Evolutionary conservation across 176 grass and related monocot genomes (phyloP).

Genomic region (Zoysia japonica): DNA sequence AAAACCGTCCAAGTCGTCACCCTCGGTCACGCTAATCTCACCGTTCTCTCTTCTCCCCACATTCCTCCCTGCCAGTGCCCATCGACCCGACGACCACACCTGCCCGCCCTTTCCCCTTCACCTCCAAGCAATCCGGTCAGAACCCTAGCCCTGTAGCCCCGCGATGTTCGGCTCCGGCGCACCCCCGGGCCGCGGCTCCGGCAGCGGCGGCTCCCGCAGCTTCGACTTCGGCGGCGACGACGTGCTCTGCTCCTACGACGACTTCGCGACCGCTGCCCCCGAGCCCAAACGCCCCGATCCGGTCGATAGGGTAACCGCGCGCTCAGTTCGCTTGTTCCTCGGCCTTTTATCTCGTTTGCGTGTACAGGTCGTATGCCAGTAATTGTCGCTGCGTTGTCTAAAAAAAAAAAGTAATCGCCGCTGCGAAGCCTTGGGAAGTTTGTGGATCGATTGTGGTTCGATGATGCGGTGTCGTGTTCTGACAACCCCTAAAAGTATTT

Average conservation of each 20-base stretch:
- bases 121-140: slow-evolving; percentile 33
- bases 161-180: slow-evolving; percentile 53
- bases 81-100: neutral
- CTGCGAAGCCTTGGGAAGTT: neutral
- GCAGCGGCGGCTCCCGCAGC: slow-evolving; percentile 33
- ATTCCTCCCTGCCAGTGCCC: neutral
- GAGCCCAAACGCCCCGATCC: slow-evolving; percentile 65
- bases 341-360: neutral
- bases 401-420: too few relatives aligned
- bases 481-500: neutral
- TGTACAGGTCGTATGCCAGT: neutral
- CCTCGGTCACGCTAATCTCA: neutral
- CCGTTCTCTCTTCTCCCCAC: neutral
- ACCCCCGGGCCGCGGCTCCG: slow-evolving; percentile 47
- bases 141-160: slow-evolving; percentile 43
- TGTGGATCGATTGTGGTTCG: slow-evolving; percentile 8
- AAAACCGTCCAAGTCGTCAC: slow-evolving; percentile 30
- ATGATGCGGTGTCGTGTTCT: neutral
- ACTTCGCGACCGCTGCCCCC: slow-evolving; percentile 51
- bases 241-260: slow-evolving; percentile 77
- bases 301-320: slow-evolving; percentile 46
- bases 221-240: slow-evolving; percentile 81
- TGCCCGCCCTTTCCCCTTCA: neutral
- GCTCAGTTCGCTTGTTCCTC: neutral
- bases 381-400: neutral